Evolutionary conservation across 2,329 filamentous ascomycete species (phyloP).

Genomic region (Fusarium sp.): DNA sequence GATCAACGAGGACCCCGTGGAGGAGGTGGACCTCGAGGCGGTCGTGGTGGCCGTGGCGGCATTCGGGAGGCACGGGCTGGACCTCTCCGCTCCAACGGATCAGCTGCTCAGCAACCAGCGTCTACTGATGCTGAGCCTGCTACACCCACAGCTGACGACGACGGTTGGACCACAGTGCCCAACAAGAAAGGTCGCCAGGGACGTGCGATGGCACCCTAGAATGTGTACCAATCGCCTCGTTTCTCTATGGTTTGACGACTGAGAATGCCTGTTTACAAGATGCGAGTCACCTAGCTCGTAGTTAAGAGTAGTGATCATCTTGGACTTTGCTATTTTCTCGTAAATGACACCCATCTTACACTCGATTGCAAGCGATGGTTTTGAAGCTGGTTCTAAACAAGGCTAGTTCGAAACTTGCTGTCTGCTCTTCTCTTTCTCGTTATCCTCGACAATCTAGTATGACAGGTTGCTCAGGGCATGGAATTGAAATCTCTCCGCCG

Average conservation of each 20-base stretch:
- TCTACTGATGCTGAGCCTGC: constrained; percentile 45
- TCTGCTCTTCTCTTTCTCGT: constrained; percentile 13
- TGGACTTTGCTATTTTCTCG: constrained; percentile 26
- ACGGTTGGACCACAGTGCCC: constrained; percentile 70
- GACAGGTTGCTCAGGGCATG: constrained; percentile 12
- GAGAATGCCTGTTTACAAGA: constrained; percentile 47
- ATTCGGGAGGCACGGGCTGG: constrained; percentile 53
- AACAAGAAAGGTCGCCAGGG: constrained; percentile 52
- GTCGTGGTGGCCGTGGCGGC: constrained; percentile 51
- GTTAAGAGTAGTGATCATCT: constrained; percentile 29
- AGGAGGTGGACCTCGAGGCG: constrained; percentile 56
- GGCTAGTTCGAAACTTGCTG: background rate
- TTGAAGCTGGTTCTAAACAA: background rate
- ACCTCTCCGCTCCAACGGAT: constrained; percentile 60
- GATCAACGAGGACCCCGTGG: constrained; percentile 60
- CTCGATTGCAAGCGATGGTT: constrained; percentile 17
- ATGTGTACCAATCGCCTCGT: constrained; percentile 49
- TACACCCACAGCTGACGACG: constrained; percentile 59
- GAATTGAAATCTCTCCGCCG: constrained; percentile 23
- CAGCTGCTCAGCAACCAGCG: constrained; percentile 50
- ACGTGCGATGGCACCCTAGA: constrained; percentile 44
- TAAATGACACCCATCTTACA: constrained; percentile 35
- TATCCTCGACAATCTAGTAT: constrained; percentile 15
- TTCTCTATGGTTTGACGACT: constrained; percentile 49
- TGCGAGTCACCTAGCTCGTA: constrained; percentile 26